phyloP scores from a whole-genome alignment of 2,329 filamentous ascomycete species.

The Neocucurbitaria cava region DNA sequence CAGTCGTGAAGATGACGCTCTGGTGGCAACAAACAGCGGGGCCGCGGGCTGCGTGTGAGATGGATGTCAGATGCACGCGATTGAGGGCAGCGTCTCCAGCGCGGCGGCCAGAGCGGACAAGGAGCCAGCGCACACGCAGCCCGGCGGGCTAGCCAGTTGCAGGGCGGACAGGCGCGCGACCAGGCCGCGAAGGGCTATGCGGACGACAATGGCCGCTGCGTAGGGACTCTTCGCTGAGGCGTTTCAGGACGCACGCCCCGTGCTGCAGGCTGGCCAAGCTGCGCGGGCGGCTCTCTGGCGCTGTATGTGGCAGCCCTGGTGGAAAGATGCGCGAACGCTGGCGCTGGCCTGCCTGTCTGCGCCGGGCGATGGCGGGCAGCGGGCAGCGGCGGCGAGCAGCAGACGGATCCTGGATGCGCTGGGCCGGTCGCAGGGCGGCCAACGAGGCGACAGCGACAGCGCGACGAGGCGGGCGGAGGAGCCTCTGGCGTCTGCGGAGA shows the following conservation, averaged over 20 bases:
- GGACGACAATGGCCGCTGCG: background rate
- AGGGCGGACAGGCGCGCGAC: background rate
- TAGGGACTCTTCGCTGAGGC: background rate
- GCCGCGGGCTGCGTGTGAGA: background rate
- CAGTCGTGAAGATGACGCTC: conserved; percentile 19
- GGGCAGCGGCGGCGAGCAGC: background rate
- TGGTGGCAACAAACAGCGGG: conserved; percentile 14
- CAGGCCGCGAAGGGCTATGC: conserved; percentile 1
- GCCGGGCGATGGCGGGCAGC: background rate
- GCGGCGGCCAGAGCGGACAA: background rate
- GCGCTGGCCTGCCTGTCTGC: too few relatives aligned
- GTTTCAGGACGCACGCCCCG: conserved; percentile 21
- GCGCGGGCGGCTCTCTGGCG: conserved; percentile 20
- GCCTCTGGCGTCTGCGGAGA: conserved; percentile 4
- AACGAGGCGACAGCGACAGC: too few relatives aligned
- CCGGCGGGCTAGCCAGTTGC: conserved; percentile 4
- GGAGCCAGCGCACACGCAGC: conserved; percentile 8
- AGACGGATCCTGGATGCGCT: conserved; percentile 1
- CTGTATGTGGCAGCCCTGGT: background rate
- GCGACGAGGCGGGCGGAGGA: too few relatives aligned
- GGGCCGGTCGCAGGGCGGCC: conserved; percentile 3
- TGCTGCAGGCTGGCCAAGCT: conserved; percentile 21
- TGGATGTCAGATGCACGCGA: conserved; percentile 1
- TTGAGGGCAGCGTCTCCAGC: background rate
- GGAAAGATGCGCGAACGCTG: background rate